Evolutionary conservation across 2,329 filamentous ascomycete species (phyloP).

Genomic region (Macrophomina tecta): DNA sequence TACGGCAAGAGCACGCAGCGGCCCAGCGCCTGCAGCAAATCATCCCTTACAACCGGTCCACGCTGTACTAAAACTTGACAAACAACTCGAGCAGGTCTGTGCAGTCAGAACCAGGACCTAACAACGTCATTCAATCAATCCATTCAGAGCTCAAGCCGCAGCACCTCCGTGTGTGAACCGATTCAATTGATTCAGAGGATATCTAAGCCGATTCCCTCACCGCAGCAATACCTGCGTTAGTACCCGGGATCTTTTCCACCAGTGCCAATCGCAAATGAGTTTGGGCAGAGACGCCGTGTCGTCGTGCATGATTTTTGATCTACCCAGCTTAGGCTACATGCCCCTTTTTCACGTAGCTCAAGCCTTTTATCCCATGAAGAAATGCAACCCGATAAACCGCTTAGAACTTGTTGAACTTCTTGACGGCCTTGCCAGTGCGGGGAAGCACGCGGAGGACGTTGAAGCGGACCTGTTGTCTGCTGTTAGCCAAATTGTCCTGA

Average conservation of each 20-base stretch:
- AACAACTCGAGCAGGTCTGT: not conserved
- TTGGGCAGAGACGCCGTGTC: conserved; percentile 26
- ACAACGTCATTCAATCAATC: not conserved
- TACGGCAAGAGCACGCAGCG: not conserved
- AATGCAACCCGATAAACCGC: conserved; percentile 31
- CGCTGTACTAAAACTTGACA: too few relatives aligned
- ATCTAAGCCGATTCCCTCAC: conserved; percentile 26
- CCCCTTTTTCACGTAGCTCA: conserved; percentile 27
- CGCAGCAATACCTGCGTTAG: conserved; percentile 24
- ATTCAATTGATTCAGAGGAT: conserved; percentile 28
- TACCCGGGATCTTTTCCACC: conserved; percentile 26
- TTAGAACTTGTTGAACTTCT: conserved; percentile 99
- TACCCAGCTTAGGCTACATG: conserved; percentile 30
- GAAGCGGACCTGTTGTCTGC: conserved; percentile 80
- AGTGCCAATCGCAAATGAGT: conserved; percentile 23
- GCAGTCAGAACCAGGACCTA: not conserved
- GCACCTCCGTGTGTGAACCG: conserved; percentile 4
- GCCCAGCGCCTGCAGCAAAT: not conserved
- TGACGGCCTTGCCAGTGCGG: conserved; percentile 95
- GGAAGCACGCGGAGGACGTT: conserved; percentile 99
- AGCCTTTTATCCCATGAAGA: conserved; percentile 29
- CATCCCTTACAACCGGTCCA: too few relatives aligned
- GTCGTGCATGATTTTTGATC: conserved; percentile 29
- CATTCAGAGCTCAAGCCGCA: not conserved
- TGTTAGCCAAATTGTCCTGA: conserved; percentile 7